Percentiles rank a stretch among this genome's conserved stretches.
Conservation (phyloP, 768 basidiomycete genomes). For the Tricholoma sp. region DNA sequence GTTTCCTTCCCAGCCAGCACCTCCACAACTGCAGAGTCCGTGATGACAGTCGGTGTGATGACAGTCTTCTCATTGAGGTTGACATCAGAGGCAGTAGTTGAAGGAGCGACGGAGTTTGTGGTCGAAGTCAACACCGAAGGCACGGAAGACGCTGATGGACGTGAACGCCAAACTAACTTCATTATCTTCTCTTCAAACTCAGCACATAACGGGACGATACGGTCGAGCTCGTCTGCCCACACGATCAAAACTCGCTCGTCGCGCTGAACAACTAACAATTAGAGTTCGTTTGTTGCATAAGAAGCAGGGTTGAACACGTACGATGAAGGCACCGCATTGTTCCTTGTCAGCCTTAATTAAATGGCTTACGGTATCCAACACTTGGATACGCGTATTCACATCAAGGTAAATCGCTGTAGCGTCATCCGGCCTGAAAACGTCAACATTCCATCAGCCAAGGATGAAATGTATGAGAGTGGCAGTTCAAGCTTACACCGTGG, state of each 20-base stretch:
- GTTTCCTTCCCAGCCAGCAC: constrained; percentile 20
- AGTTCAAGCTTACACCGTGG: constrained; percentile 48
- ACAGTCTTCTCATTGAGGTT: constrained; percentile 48
- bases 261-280: constrained; percentile 39
- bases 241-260: constrained; percentile 79
- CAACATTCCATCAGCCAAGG: not conserved
- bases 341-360: constrained; percentile 83
- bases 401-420: constrained; percentile 66
- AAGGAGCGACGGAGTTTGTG: constrained; percentile 36
- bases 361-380: constrained; percentile 63
- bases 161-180: constrained; percentile 50
- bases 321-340: constrained; percentile 86
- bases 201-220: constrained; percentile 64
- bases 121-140: constrained; percentile 32
- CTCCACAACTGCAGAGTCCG: constrained; percentile 24
- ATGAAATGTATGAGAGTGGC: not conserved
- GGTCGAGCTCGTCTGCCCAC: constrained; percentile 82
- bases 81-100: constrained; percentile 47
- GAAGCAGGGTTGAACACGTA: constrained; percentile 26
- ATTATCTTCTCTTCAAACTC: constrained; percentile 71
- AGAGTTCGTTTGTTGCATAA: constrained; percentile 4
- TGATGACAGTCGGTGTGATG: constrained; percentile 20
- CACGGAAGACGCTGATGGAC: constrained; percentile 31
- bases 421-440: constrained; percentile 45
- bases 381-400: constrained; percentile 80